phyloP scores from a whole-genome alignment of 202 grass and related monocot species.

The Dendrocalamus latiflorus region DNA sequence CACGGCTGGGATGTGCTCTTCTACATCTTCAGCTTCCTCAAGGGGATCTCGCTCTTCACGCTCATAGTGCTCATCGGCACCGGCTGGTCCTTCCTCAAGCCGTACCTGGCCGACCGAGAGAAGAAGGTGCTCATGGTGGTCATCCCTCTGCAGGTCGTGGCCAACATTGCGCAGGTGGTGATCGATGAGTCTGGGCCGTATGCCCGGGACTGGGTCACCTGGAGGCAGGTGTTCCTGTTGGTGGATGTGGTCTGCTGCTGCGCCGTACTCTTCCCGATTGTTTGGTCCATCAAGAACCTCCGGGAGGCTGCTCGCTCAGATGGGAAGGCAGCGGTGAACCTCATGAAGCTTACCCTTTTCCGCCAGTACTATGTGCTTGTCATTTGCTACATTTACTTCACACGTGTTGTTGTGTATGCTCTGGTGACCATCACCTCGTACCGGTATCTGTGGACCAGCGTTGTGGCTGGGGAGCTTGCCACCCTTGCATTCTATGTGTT shows the following conservation, averaged over 20 bases:
- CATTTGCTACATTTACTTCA: conserved; percentile 99
- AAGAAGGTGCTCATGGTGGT: conserved; percentile 94
- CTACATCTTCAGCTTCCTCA: conserved; percentile 95
- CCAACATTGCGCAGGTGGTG: conserved; percentile 82
- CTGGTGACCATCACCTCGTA: conserved; percentile 86
- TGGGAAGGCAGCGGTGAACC: conserved; percentile 85
- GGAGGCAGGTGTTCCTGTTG: conserved; percentile 81
- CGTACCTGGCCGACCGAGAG: conserved; percentile 74
- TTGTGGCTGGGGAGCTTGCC: conserved; percentile 66
- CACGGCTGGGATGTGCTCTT: conserved; percentile 98
- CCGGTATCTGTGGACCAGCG: conserved; percentile 79
- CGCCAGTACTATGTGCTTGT: conserved; percentile 93
- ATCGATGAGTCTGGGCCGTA: conserved; percentile 87
- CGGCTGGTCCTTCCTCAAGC: conserved; percentile 93
- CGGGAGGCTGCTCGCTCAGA: conserved; percentile 79
- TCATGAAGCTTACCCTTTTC: conserved; percentile 95
- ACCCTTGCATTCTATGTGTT: conserved; percentile 85
- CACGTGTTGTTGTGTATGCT: conserved; percentile 77
- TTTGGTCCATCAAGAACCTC: conserved; percentile 96
- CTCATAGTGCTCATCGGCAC: conserved; percentile 95
- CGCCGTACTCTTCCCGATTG: conserved; percentile 82
- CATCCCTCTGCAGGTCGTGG: conserved; percentile 87
- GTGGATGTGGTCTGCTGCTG: conserved; percentile 92
- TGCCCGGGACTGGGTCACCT: conserved; percentile 76
- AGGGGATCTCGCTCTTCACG: conserved; percentile 91